Base-by-base conservation (phyloP, 1,139 yeast species). In the Diutina pseudorugosa region DNA sequence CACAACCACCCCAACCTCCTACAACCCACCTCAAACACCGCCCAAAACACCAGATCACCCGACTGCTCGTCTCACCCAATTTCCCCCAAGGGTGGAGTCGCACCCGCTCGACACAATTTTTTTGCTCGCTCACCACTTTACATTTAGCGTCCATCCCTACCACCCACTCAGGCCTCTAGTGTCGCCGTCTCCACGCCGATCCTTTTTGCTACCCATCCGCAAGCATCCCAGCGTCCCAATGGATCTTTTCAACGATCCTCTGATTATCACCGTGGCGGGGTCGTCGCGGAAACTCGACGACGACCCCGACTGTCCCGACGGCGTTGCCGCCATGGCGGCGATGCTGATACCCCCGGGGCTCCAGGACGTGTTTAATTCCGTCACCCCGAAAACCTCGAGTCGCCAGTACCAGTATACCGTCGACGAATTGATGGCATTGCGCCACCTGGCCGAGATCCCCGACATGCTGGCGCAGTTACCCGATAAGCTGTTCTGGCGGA, bases 401-500 rank as follows among this genome's bases (percentile, higher is more conserved):
- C 16, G 20, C 11, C 19, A 14, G 19, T 12, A 16, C 19, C 19
- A 20, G n/a, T 77, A 77, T 60, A 57, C 71, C 20, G 66, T 74
- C 19, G 74, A 73, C 16, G 62, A 61, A 50, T 64, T 79, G 48
- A 55, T 71, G 23, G 54, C 58, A 4, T 63, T 77, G 54, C 67
- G 68, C 52, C 57, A 62, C 5, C 70, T 74, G 11, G 76, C 79
- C 0, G 61, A 70, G 42, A 62, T 68, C 43, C 60, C 63, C 16
- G 65, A 65, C 43, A 60, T 65, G 41, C 57, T 47, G 20, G 36
- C 55, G 2, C 62, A 65, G 41, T 64, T 78, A 49, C 82, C 82
- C 1, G 73, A 67, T 2, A 64, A 63, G 53, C 62, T 66, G 1
- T 77, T 77, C 57, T 77, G 80, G 79, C 54, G 54, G 47, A 55